phyloP scores from a whole-genome alignment of 108 stramenopile species.

The Cyclotella cryptica region DNA sequence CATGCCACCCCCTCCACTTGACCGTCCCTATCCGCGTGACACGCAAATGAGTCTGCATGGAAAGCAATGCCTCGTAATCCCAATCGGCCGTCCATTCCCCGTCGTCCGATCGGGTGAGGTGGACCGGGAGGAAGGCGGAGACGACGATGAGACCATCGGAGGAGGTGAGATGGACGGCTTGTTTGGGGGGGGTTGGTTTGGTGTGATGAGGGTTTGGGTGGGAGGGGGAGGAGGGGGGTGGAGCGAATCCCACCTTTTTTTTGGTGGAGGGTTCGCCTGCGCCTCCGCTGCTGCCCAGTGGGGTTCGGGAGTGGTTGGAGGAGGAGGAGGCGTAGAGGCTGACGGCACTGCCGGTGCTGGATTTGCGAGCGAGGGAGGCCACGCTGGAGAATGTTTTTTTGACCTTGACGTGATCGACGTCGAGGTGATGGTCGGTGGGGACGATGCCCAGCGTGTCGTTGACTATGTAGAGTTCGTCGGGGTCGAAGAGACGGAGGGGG shows the following conservation, averaged over 20 bases:
- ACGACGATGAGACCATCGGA: conserved; percentile 91
- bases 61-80: conserved; percentile 96
- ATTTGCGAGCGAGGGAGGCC: conserved; percentile 33
- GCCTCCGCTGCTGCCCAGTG: conserved; percentile 3
- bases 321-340: conserved; percentile 31
- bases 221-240: conserved; percentile 56
- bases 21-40: conserved; percentile 92
- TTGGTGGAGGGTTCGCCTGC: too few species aligned
- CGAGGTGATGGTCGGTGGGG: conserved; percentile 45
- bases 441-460: conserved; percentile 78
- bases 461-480: conserved; percentile 74
- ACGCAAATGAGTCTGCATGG: conserved; percentile 92
- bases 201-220: conserved; percentile 41
- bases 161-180: conserved; percentile 75
- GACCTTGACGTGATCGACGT: conserved; percentile 76
- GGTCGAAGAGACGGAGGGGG: conserved; percentile 64
- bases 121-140: conserved; percentile 87
- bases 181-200: conserved; percentile 30
- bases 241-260: conserved; percentile 81
- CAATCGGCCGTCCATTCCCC: conserved; percentile 88
- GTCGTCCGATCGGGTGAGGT: conserved; percentile 66
- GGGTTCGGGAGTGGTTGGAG: conserved; percentile 5
- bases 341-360: conserved; percentile 23
- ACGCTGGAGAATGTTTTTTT: conserved; percentile 33
- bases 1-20: conserved; percentile 93